Evolutionary conservation across 1,284 basidiomycete genomes (phyloP), one percentile per base, ranked within the genome.

Genomic region (Rhodotorula glutinis): DNA sequence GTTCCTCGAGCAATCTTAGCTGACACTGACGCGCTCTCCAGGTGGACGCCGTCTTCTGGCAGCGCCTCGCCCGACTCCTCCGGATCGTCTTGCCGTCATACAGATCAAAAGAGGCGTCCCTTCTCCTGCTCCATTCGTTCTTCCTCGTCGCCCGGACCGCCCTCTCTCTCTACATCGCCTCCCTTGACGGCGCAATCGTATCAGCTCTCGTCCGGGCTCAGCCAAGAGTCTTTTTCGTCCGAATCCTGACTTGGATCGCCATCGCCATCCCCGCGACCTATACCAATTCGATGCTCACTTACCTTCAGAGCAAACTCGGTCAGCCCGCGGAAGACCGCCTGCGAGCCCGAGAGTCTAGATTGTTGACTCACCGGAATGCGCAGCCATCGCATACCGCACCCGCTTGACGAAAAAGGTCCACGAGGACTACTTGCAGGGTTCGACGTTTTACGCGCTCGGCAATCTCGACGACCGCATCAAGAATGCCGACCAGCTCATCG

Each of bases 401-500:
- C 85, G 93, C 69, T 82, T 98, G 47, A 97, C 94, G 0, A 83
- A 86, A 56, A 85, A 90, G 73, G 88, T 94, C 2, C 85, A 97
- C 81, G 84, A 85, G 60, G 85, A 87, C 73, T 98, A 98, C 77
- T 84, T 98, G 17, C 89, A 90, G 19, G 85, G 89, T 58, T 85
- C 70, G 80, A 84, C 80, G 38, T 98, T 94, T 79, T 98, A 98
- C 80, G 95, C 96, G 79, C 81, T 98, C 40, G 87, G 91, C 46
- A 93, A 93, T 77, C 80, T 95, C 68, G 92, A 95, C 75, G 95
- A 98, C 78, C 84, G 95, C 62, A 93, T 98, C 72, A 93, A 93
- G 82, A 98, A 98, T 74, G 90, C 92, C 14, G 95, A 98, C 77
- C 94, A 97, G 88, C 89, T 95, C 86, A 92, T 98, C 72, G 95